phyloP scores from a whole-genome alignment of 225 moss, liverwort and hornwort genomes.

The Pseudisothecium myosuroides region DNA sequence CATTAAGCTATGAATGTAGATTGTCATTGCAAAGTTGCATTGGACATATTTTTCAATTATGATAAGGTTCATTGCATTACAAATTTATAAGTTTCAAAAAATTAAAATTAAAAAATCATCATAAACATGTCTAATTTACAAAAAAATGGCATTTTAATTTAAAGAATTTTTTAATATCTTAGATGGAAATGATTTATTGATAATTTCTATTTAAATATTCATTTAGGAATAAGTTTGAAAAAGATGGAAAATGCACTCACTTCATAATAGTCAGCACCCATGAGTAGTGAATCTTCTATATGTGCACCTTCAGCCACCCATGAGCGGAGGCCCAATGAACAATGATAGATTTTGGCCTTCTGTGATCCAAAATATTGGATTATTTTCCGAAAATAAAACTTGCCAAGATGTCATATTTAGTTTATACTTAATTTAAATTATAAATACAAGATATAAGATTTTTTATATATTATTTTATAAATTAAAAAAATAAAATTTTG shows the following conservation, averaged over 20 bases:
- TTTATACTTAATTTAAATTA: background rate
- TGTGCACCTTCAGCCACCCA: slow-evolving; percentile 60
- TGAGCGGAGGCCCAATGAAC: slow-evolving; percentile 63
- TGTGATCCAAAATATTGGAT: background rate
- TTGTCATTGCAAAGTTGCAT: background rate
- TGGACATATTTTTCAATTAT: background rate
- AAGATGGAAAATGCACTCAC: background rate
- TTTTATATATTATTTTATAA: background rate
- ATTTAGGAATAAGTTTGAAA: background rate
- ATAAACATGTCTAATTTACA: background rate
- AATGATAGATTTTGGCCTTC: slow-evolving; percentile 71
- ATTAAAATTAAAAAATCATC: background rate
- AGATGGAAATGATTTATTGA: background rate
- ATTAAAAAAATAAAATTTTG: background rate
- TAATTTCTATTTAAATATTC: background rate
- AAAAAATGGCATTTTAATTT: background rate
- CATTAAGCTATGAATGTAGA: background rate
- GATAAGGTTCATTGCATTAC: background rate
- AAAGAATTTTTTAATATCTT: background rate
- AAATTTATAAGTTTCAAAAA: background rate
- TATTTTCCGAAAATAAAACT: background rate
- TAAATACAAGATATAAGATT: background rate
- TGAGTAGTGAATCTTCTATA: slow-evolving; percentile 61
- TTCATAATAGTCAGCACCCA: slow-evolving; percentile 87
- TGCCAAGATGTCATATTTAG: background rate